Base-by-base conservation (phyloP, 768 basidiomycete species). In the Jaapia argillacea region DNA sequence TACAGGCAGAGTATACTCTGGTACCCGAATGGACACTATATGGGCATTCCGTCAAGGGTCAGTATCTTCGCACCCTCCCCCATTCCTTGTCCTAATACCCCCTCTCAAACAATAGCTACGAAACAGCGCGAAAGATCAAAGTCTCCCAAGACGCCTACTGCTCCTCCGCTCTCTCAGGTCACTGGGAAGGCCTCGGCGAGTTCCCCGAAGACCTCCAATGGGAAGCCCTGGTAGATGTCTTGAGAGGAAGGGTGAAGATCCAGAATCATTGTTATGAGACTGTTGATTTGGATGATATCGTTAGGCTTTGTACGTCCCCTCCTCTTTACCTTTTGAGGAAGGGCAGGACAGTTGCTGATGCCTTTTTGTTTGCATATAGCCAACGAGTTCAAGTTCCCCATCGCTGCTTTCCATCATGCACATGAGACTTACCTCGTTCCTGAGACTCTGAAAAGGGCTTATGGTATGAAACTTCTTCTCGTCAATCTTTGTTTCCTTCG, bases 391-490 rank as follows among this genome's bases (percentile, higher is more conserved):
- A 65, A 88, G 52, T 91, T 90, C 55, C 72, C 78, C 1, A 69
- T 92, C 23, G 76, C 84, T 4, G 82, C 86, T 4, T 79, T 92
- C 55, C 88, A 92, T 54, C 84, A 88, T 55, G 92, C 90, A 5
- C 81, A 88, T 43, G 90, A 94, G 58, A 78, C 89, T 1, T 96
- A 88, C 62, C 72, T 96, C n/a, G 83, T 92, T 20, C 87, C 91
- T 1, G 77, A 78, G 20, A 63, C 84, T 3, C 63, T 97, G 48
- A 93, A 90, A 61, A 66, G 74, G 58, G 77, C 81, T 48, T 92
- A 71, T 27, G 57, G 51, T 53, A 16, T 31, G 45, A n/a, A 6
- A 6, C 40, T 35, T 22, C 33, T n/a, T n/a, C n/a, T n/a, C n/a
- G n/a, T n/a, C n/a, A n/a, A n/a, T n/a, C n/a, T n/a, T n/a, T n/a